These are phyloP conservation scores for Eucalyptus lansdowneana DNA, from an alignment of 345 rosid genomes.

Conservation along the genomic window DNA sequence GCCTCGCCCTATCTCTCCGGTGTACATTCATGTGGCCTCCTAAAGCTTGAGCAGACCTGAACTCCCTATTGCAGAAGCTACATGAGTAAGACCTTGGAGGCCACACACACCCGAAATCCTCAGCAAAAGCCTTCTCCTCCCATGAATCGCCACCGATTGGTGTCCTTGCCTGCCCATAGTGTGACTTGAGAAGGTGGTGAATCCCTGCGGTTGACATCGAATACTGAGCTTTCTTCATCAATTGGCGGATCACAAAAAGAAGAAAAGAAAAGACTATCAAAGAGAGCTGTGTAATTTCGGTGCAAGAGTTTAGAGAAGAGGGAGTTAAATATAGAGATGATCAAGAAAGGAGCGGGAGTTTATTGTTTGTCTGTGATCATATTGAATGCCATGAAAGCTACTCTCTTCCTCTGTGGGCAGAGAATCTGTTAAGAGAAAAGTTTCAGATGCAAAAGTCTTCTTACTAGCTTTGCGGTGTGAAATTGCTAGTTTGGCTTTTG, in stretches of 20 bases:
- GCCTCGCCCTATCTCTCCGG: conserved; percentile 58
- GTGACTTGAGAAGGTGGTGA: not conserved
- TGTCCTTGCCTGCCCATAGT: not conserved
- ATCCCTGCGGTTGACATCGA: conserved; percentile 9
- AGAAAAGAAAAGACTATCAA: not conserved
- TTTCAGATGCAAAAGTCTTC: conserved; percentile 19
- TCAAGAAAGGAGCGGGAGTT: not conserved
- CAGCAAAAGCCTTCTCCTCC: conserved; percentile 58
- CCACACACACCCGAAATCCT: conserved; percentile 46
- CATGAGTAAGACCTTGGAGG: conserved; percentile 62
- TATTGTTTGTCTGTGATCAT: not conserved
- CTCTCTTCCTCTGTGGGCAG: not conserved
- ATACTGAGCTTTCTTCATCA: not conserved
- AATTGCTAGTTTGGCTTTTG: conserved; percentile 18
- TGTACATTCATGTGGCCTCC: conserved; percentile 86
- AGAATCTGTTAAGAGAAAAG: conserved; percentile 17
- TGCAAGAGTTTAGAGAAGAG: not conserved
- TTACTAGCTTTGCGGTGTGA: conserved; percentile 3
- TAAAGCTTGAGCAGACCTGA: conserved; percentile 71
- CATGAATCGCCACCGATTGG: conserved; percentile 17
- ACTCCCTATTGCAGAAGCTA: conserved; percentile 49
- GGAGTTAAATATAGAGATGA: not conserved
- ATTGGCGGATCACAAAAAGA: not conserved
- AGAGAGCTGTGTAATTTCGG: not conserved
- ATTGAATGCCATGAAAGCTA: conserved; percentile 10